These are phyloP conservation scores for Diacronema lutheri DNA, from an alignment of 78 protist genomes.

Conservation along the genomic window DNA sequence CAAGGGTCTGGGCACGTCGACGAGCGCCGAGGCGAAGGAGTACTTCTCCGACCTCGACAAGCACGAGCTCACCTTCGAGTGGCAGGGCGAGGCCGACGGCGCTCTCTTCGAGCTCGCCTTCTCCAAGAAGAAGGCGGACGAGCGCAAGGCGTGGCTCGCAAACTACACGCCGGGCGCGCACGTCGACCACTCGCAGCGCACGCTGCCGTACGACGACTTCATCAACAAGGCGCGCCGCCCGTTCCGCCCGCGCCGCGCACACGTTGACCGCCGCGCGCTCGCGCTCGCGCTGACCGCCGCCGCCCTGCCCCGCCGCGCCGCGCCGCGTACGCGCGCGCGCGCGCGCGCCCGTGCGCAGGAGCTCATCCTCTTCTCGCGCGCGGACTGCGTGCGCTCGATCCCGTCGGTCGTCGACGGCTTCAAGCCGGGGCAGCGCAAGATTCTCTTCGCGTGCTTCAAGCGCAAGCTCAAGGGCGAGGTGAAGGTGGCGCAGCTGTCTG, in stretches of 20 bases:
- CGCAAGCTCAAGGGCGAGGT: constrained; percentile 86
- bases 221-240: constrained; percentile 17
- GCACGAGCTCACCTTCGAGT: constrained; percentile 72
- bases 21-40: constrained; percentile 86
- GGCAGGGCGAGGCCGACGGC: constrained; percentile 61
- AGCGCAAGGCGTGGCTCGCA: constrained; percentile 92
- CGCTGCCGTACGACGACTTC: constrained; percentile 40
- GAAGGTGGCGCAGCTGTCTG: constrained; percentile 99
- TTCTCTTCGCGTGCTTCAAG: constrained; percentile 94
- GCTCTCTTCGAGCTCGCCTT: constrained; percentile 42
- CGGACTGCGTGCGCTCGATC: constrained; percentile 90
- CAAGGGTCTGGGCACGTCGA: constrained; percentile 97
- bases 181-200: constrained; percentile 24
- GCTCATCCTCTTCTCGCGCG: constrained; percentile 90
- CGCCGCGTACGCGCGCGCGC: neutral
- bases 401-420: constrained; percentile 96
- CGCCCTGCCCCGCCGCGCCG: neutral
- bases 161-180: constrained; percentile 44
- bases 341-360: constrained; percentile 77
- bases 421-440: constrained; percentile 96
- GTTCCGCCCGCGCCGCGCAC: neutral
- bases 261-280: neutral
- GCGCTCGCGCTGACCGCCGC: neutral
- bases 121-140: constrained; percentile 74
- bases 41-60: constrained; percentile 79